Percentiles rank a stretch among this genome's conserved stretches.
Evolutionary conservation across 352 stramenopile genomes (phyloP).

Genomic region (Pilasporangium apinafurcum): DNA sequence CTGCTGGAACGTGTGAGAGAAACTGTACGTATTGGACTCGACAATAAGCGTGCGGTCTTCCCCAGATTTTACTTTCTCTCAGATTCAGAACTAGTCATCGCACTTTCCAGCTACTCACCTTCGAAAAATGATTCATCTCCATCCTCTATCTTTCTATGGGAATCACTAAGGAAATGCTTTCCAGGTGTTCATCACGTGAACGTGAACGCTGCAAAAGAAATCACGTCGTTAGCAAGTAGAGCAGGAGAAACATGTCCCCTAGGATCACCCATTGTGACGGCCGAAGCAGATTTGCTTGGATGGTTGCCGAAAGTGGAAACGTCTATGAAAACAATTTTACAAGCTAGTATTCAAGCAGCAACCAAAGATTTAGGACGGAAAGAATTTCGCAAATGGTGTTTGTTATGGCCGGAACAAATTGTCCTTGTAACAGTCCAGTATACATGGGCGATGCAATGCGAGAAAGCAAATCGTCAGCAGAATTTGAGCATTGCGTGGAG

Average conservation of each 20-base stretch:
- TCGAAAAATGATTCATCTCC: too few species aligned
- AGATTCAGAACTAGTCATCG: slow-evolving; percentile 43
- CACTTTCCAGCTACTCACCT: slow-evolving; percentile 18
- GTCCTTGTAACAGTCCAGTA: slow-evolving; percentile 44
- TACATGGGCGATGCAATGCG: slow-evolving; percentile 53
- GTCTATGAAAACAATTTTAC: slow-evolving; percentile 53
- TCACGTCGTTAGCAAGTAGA: slow-evolving; percentile 46
- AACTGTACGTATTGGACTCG: slow-evolving; percentile 35
- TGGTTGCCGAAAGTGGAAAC: slow-evolving; percentile 67
- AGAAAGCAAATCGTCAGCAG: slow-evolving; percentile 23
- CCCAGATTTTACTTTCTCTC: slow-evolving; percentile 67
- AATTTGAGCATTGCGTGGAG: slow-evolving; percentile 27
- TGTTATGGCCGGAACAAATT: slow-evolving; percentile 75
- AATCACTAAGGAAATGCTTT: slow-evolving; percentile 45
- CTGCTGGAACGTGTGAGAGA: slow-evolving; percentile 40
- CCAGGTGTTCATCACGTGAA: slow-evolving; percentile 41
- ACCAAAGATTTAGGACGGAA: slow-evolving; percentile 60
- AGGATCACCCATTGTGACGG: slow-evolving; percentile 41
- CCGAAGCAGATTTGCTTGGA: slow-evolving; percentile 16
- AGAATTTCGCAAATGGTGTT: slow-evolving; percentile 79
- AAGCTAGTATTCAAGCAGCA: slow-evolving; percentile 55
- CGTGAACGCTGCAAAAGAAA: slow-evolving; percentile 39
- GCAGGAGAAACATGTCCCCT: slow-evolving; percentile 50
- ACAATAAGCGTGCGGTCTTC: slow-evolving; percentile 46
- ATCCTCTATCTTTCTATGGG: too few species aligned